Percentiles rank a stretch among this genome's conserved stretches.
Conservation (phyloP, 225 moss, liverwort and hornwort genomes). For the Polytrichum formosum region DNA sequence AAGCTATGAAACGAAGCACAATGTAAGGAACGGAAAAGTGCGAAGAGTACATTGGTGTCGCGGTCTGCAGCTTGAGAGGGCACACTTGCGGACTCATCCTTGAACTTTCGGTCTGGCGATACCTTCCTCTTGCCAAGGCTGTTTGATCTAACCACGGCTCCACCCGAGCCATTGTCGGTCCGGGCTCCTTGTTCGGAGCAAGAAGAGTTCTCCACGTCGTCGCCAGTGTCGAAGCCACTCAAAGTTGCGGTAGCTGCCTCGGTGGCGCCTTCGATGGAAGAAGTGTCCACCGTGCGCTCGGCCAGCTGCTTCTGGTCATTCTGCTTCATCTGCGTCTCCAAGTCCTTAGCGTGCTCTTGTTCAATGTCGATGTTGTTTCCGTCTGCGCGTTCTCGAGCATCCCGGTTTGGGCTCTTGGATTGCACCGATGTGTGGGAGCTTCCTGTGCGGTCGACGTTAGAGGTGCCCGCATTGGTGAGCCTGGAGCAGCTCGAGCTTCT, state of each 20-base stretch:
- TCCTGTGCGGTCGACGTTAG: not conserved
- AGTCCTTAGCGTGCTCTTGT: not conserved
- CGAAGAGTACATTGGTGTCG: slow-evolving; percentile 1
- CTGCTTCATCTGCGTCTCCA: slow-evolving; percentile 4
- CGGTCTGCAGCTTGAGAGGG: not conserved
- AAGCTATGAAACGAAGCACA: too few species aligned
- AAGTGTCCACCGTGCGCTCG: not conserved
- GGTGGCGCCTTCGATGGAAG: slow-evolving; percentile 10
- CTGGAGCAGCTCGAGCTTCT: slow-evolving; percentile 11
- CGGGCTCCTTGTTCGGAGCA: slow-evolving; percentile 7
- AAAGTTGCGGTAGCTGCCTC: not conserved
- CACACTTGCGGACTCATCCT: not conserved
- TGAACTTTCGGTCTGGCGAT: not conserved
- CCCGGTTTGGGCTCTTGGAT: slow-evolving; percentile 1
- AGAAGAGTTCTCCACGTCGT: slow-evolving; percentile 9
- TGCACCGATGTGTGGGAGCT: not conserved
- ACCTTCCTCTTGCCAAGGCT: slow-evolving; percentile 12
- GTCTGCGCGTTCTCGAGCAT: not conserved
- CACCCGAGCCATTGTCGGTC: not conserved
- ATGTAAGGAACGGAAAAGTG: too few species aligned
- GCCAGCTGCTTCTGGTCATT: not conserved
- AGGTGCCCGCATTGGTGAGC: not conserved
- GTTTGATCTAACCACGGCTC: not conserved
- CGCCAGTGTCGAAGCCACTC: slow-evolving; percentile 9
- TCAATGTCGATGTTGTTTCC: not conserved